A percentile compares a stretch with the other conserved stretches of the same genome.
phyloP scores from a whole-genome alignment of 805 yeast species.

The Ogataea chonburiensis region DNA sequence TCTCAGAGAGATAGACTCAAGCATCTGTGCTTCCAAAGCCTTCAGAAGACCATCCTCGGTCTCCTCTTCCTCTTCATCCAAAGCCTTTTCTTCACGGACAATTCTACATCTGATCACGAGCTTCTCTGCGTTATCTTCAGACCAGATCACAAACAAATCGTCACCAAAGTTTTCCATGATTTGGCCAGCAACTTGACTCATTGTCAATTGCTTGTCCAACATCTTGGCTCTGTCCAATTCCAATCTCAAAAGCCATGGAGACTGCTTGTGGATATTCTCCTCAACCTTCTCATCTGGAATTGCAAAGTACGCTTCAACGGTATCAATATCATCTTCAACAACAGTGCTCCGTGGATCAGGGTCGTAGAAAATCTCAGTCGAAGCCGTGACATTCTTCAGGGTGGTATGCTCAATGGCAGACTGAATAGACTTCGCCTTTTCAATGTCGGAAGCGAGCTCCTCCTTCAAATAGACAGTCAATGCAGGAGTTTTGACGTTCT shows the following conservation, averaged over 20 bases:
- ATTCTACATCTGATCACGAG: conserved; percentile 97
- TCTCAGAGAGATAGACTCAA: conserved; percentile 89
- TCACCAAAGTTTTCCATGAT: conserved; percentile 91
- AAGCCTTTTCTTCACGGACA: conserved; percentile 89
- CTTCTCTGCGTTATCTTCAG: conserved; percentile 97
- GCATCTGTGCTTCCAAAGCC: conserved; percentile 93
- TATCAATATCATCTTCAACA: conserved; percentile 93
- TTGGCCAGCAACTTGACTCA: conserved; percentile 97
- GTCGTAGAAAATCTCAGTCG: conserved; percentile 95
- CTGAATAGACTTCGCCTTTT: conserved; percentile 90
- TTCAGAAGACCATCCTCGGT: conserved; percentile 97
- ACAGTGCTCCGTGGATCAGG: conserved; percentile 98
- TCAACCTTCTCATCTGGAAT: conserved; percentile 98
- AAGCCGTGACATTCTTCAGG: conserved; percentile 90
- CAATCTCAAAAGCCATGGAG: conserved; percentile 96
- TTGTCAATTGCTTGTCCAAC: conserved; percentile 96
- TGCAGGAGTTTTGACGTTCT: conserved; percentile 99
- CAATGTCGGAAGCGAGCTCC: conserved; percentile 82
- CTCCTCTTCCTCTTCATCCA: conserved; percentile 91
- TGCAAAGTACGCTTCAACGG: conserved; percentile 95
- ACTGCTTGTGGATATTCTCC: conserved; percentile 88
- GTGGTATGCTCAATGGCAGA: conserved; percentile 97
- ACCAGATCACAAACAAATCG: conserved; percentile 96
- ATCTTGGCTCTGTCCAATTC: conserved; percentile 98
- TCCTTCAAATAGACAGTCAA: conserved; percentile 87